Base-by-base conservation (phyloP, 1,284 basidiomycete genomes). In the Inonotus hispidus region DNA sequence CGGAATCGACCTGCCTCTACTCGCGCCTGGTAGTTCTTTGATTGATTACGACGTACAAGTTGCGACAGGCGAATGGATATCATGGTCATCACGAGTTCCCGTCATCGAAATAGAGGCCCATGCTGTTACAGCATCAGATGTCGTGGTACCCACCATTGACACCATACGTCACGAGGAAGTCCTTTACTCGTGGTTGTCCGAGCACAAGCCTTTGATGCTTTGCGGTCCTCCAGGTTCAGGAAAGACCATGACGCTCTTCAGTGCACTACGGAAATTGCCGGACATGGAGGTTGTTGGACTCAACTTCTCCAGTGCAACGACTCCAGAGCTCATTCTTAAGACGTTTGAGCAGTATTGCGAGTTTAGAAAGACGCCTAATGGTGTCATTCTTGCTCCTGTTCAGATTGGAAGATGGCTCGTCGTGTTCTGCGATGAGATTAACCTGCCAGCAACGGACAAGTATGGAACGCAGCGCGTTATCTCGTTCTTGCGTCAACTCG, bases 211-310 rank as follows among this genome's bases (percentile, higher is more conserved):
- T 4, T 82, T 99, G 60, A 93, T 99, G 86, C 83, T 99, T 23
- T 99, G 97, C 72, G 97, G 97, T 53, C 97, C 97, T 69, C 97
- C 97, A 6, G 97, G 97, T 70, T 98, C 96, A 25, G 97, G 97
- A 43, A 99, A 99, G 79, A 99, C 97, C 3, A 99, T 99, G 97
- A 99, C 98, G 0, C 79, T 99, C n/a, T 98, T 99, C 78, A 97
- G 94, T 66, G 97, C 98, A 3, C 83, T 99, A 37, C 88, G 97
- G 60, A 99, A 99, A 74, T 82, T 99, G 49, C 95, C 95, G 2
- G 95, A 99, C 73, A 95, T 99, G 88, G 97, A 99, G 71, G 94
- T 99, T 53, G 95, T 98, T 62, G 97, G 97, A 53, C 87, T 99
- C 68, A 99, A 99, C 76, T 99, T 99, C 75, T 99, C 98, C 46